phyloP scores from a whole-genome alignment of 306 rosid genomes.

The Abrus precatorius region DNA sequence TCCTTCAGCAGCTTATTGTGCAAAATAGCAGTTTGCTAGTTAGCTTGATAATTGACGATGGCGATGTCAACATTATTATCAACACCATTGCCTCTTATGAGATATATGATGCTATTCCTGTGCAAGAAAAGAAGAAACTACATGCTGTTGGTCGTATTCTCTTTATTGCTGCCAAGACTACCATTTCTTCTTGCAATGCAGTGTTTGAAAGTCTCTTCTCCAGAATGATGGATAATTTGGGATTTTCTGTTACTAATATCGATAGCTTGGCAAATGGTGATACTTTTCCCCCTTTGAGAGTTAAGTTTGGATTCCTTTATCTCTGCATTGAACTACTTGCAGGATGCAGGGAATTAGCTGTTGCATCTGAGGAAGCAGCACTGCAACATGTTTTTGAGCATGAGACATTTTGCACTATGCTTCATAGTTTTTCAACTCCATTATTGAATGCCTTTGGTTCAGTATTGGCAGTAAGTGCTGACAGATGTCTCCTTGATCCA shows the following conservation, averaged over 20 bases:
- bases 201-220: slow-evolving; percentile 72
- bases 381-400: slow-evolving; percentile 47
- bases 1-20: slow-evolving; percentile 73
- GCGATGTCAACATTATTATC: slow-evolving; percentile 69
- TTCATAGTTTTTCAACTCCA: slow-evolving; percentile 61
- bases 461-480: slow-evolving; percentile 56
- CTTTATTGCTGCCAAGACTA: slow-evolving; percentile 62
- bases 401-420: slow-evolving; percentile 60
- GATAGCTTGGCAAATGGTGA: slow-evolving; percentile 51
- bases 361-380: slow-evolving; percentile 51
- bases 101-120: slow-evolving; percentile 62
- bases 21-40: slow-evolving; percentile 67
- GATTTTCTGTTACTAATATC: slow-evolving; percentile 50
- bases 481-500: slow-evolving; percentile 53
- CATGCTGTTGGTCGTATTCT: slow-evolving; percentile 79
- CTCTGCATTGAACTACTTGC: slow-evolving; percentile 76
- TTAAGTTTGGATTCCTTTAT: slow-evolving; percentile 84
- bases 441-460: slow-evolving; percentile 70
- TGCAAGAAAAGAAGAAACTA: slow-evolving; percentile 72
- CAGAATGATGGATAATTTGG: slow-evolving; percentile 62
- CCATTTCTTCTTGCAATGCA: slow-evolving; percentile 71
- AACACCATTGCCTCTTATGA: slow-evolving; percentile 61
- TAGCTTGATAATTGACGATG: slow-evolving; percentile 73
- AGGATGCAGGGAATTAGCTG: slow-evolving; percentile 72
- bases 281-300: slow-evolving; percentile 39